Base-by-base conservation (phyloP, 2,329 filamentous ascomycete genomes). In the Cadophora malorum region DNA sequence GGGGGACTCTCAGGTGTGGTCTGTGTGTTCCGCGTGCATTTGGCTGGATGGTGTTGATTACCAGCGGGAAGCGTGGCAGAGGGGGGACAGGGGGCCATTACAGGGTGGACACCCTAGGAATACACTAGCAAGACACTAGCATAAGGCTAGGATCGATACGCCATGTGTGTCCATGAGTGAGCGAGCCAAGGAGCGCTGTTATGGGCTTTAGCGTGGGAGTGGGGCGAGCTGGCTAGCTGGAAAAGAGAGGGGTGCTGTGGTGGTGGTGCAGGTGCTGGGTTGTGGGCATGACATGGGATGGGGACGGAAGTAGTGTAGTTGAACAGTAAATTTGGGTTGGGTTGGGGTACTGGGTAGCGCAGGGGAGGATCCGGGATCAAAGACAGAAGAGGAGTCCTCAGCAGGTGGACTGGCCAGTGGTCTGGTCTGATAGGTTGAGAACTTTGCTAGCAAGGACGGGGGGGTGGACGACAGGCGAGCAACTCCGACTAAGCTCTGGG, bases 21-120 rank as follows among this genome's bases (percentile, higher is more conserved):
- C 71, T 70, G 72, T 72, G 73, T 69, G 63, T 63, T 47, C 31
- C 38, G 56, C 52, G 67, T 55, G 66, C 65, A 63, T 68, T 69
- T 73, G 72, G 70, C 66, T 72, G 70, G 70, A 72, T 69, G 67
- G 63, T 68, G 69, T 68, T 71, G 67, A 70, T 65, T 73, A 68
- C 70, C 69, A 71, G 67, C 71, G 68, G 71, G 73, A 72, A 72
- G 69, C 70, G 69, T 70, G 71, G 71, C 67, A 68, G 64, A 65
- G 50, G 63, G 59, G 63, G 52, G 59, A 52, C 21, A 55, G 63
- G 55, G 63, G 21, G n/a, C 47, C 5, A 19, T 59, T 55, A 53
- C 56, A 58, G 49, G 55, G 47, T 28, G 3, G 5, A 49, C 19
- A 28, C 55, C 16, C 52, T 59, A 59, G 35, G 3, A 45, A 3